Evolutionary conservation across 2,329 filamentous ascomycete genomes (phyloP).

Genomic region (Dothideomycetes sp.): DNA sequence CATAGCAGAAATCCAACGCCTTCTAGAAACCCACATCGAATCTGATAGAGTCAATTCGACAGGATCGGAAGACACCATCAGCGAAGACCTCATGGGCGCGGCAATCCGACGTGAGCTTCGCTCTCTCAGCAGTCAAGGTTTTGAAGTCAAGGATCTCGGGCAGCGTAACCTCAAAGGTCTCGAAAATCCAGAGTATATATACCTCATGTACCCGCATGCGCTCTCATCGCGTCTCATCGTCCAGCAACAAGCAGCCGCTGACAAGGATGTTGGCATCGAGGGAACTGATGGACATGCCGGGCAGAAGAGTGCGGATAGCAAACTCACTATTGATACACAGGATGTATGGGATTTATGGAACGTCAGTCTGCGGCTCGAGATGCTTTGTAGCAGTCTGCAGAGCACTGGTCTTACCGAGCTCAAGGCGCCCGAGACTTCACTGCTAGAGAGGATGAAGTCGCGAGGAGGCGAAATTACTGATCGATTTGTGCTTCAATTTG

Average conservation of each 20-base stretch:
- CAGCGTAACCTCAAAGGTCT: constrained; percentile 93
- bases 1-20: constrained; percentile 88
- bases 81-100: constrained; percentile 62
- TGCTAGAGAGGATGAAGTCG: constrained; percentile 63
- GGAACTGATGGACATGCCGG: constrained; percentile 27
- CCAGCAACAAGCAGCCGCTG: constrained; percentile 45
- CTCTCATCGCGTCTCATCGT: constrained; percentile 69
- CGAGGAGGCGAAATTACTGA: constrained; percentile 80
- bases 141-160: constrained; percentile 92
- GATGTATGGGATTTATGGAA: constrained; percentile 85
- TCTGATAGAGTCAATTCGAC: constrained; percentile 59
- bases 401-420: constrained; percentile 51
- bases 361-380: constrained; percentile 79
- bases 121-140: constrained; percentile 79
- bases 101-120: constrained; percentile 80
- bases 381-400: constrained; percentile 85
- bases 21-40: constrained; percentile 80
- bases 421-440: constrained; percentile 69
- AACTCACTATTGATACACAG: constrained; percentile 71
- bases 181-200: constrained; percentile 92
- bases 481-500: constrained; percentile 73
- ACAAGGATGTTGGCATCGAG: not conserved
- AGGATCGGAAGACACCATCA: constrained; percentile 62
- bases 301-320: constrained; percentile 47
- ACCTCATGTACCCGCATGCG: constrained; percentile 86